A percentile compares a stretch with the other conserved stretches of the same genome.
phyloP scores from a whole-genome alignment of 306 rosid species.

The Ceratonia siliqua region DNA sequence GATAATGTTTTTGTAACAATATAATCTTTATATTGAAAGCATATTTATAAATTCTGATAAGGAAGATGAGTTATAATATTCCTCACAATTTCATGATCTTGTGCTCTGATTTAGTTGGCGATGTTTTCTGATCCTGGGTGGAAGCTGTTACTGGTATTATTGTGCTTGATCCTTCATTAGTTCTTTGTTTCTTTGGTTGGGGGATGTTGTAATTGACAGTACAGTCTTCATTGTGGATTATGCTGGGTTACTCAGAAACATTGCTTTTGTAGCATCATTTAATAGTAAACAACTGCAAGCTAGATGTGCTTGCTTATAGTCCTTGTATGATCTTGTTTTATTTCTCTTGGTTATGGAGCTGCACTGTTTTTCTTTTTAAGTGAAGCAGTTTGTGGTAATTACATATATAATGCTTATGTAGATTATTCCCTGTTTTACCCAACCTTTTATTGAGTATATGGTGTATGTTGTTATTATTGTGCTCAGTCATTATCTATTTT shows the following conservation, averaged over 20 bases:
- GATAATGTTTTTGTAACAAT: neutral
- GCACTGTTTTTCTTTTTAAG: neutral
- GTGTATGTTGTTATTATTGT: neutral
- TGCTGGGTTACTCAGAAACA: neutral
- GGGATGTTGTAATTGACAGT: conserved; percentile 5
- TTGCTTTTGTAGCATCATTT: neutral
- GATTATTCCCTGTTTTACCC: neutral
- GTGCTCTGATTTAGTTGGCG: neutral
- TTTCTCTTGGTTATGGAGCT: neutral
- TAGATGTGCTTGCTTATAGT: conserved; percentile 7
- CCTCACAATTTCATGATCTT: neutral
- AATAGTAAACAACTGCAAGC: neutral
- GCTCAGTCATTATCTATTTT: neutral
- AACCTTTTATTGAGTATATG: neutral
- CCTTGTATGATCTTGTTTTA: conserved; percentile 1
- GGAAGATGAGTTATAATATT: neutral
- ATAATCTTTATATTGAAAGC: neutral
- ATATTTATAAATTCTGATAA: neutral
- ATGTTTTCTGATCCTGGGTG: neutral
- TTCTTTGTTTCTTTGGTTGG: neutral
- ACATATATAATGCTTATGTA: neutral
- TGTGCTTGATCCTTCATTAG: conserved; percentile 10
- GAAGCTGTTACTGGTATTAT: conserved; percentile 1
- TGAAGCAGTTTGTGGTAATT: neutral
- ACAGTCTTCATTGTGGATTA: neutral